These are phyloP conservation scores for Mycena haematopus DNA, from an alignment of 768 basidiomycete genomes.

Conservation along the genomic window DNA sequence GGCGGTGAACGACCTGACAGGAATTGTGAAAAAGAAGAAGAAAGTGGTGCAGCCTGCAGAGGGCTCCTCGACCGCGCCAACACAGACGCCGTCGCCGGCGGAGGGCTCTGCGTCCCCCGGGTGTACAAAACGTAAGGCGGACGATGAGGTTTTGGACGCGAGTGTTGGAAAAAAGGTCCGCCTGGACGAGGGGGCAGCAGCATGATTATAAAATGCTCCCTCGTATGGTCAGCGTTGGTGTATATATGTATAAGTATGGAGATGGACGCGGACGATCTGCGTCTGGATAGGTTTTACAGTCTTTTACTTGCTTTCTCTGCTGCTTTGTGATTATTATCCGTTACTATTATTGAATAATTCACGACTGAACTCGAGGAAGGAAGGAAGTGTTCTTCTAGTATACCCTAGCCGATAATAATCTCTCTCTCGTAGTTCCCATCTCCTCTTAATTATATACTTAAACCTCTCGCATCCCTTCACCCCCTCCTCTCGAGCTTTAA, in stretches of 20 bases:
- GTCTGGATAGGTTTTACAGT: too few species aligned
- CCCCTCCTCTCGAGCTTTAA: too few species aligned
- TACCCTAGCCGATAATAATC: too few species aligned
- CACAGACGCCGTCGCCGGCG: background rate
- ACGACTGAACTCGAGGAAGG: too few species aligned
- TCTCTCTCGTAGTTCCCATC: too few species aligned
- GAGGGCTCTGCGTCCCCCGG: constrained; percentile 17
- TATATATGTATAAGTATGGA: background rate
- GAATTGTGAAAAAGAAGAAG: constrained; percentile 90
- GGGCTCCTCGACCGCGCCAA: constrained; percentile 31
- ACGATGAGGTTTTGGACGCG: constrained; percentile 50
- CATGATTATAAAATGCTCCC: background rate
- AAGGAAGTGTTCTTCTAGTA: too few species aligned
- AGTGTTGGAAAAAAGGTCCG: constrained; percentile 68
- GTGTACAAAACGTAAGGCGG: constrained; percentile 72
- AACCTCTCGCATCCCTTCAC: too few species aligned
- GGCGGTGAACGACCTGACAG: constrained; percentile 82
- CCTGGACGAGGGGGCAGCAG: constrained; percentile 45
- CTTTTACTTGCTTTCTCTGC: too few species aligned
- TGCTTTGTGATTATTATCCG: too few species aligned
- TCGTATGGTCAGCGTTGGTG: background rate
- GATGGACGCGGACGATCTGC: background rate
- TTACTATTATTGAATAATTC: too few species aligned
- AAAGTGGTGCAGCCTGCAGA: constrained; percentile 47
- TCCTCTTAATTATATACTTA: too few species aligned